phyloP scores from a whole-genome alignment of 495 filamentous ascomycete species.

The Penicillium simplicissimum region DNA sequence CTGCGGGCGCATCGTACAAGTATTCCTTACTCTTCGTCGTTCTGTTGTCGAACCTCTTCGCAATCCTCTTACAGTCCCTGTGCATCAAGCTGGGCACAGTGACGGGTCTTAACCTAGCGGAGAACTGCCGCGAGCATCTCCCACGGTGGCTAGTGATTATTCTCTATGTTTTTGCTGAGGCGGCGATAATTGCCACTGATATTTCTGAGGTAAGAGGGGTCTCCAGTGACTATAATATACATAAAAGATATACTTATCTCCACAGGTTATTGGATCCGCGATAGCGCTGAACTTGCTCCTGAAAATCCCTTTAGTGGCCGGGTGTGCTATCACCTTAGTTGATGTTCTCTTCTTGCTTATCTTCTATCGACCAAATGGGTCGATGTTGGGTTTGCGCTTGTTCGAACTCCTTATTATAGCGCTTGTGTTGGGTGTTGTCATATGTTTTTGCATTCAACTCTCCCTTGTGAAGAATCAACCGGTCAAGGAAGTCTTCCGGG shows the following conservation, averaged over 20 bases:
- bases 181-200: conserved; percentile 83
- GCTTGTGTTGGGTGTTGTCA: conserved; percentile 78
- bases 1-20: conserved; percentile 64
- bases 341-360: conserved; percentile 84
- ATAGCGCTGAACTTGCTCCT: conserved; percentile 86
- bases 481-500: conserved; percentile 74
- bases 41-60: conserved; percentile 80
- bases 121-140: conserved; percentile 73
- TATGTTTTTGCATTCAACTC: conserved; percentile 88
- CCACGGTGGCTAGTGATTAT: conserved; percentile 74
- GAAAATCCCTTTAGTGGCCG: conserved; percentile 78
- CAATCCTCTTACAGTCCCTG: conserved; percentile 78
- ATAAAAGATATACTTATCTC: no score
- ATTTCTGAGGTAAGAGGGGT: conserved; percentile 76
- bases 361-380: conserved; percentile 77
- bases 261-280: conserved; percentile 84
- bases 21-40: conserved; percentile 78
- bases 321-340: conserved; percentile 80
- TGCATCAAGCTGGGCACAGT: conserved; percentile 85
- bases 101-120: conserved; percentile 77
- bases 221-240: no score
- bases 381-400: conserved; percentile 68
- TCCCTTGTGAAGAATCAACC: conserved; percentile 69
- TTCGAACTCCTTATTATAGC: conserved; percentile 83
- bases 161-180: conserved; percentile 76